These are phyloP conservation scores for Talaromyces sp. DNA, from an alignment of 2,329 filamentous ascomycete genomes.

Conservation along the genomic window DNA sequence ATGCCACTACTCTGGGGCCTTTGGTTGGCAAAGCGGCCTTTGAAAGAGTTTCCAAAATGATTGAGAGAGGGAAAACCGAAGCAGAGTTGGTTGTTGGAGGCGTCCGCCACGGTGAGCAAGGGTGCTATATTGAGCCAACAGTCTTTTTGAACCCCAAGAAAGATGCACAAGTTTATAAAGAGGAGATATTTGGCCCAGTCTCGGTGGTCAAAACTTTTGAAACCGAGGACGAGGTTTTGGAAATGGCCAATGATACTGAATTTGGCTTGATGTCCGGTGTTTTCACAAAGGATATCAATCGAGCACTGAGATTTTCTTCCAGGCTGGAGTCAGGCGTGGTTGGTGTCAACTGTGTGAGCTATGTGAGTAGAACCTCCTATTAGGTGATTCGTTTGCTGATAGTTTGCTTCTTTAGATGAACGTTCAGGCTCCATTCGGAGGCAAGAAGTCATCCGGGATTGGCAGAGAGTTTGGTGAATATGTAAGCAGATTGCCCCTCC, in stretches of 20 bases:
- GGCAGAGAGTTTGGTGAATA: conserved; percentile 7
- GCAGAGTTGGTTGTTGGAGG: conserved; percentile 13
- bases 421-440: conserved; percentile 4
- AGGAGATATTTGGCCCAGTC: conserved; percentile 24
- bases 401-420: neutral
- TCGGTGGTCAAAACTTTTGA: conserved; percentile 17
- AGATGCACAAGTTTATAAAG: conserved; percentile 13
- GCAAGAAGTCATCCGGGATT: conserved; percentile 1
- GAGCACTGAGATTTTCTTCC: conserved; percentile 60
- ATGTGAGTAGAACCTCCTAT: neutral
- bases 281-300: conserved; percentile 64
- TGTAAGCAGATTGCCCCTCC: neutral
- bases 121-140: conserved; percentile 18
- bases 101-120: conserved; percentile 8
- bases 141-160: conserved; percentile 19
- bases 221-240: conserved; percentile 9
- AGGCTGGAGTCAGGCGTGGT: conserved; percentile 58
- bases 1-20: conserved; percentile 11
- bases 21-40: conserved; percentile 17
- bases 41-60: conserved; percentile 25
- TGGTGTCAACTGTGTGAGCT: conserved; percentile 5
- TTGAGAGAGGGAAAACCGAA: conserved; percentile 15
- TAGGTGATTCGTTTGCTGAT: neutral
- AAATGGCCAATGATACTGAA: conserved; percentile 11
- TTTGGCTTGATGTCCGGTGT: conserved; percentile 57